Evolutionary conservation across 768 basidiomycete genomes (phyloP).

Genomic region (Hysterangium stoloniferum): DNA sequence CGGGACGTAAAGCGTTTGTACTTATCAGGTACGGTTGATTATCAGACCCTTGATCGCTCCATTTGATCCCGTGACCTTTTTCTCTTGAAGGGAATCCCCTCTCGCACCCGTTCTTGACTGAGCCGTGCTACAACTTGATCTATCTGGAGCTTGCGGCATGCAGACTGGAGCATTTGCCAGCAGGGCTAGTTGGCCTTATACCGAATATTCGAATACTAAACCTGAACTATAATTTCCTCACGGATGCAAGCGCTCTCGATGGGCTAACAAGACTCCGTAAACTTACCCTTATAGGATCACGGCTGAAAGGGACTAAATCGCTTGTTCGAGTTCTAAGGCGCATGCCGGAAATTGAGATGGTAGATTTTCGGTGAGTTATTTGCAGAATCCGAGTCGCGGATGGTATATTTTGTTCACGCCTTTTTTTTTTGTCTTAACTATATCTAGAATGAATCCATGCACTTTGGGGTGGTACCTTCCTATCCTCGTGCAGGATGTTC

Average conservation of each 20-base stretch:
- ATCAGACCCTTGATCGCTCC: not conserved
- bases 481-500: slow-evolving; percentile 61
- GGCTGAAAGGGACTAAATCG: slow-evolving; percentile 66
- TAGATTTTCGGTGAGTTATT: slow-evolving; percentile 75
- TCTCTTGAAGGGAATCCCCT: slow-evolving; percentile 45
- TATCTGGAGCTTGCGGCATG: slow-evolving; percentile 92
- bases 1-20: slow-evolving; percentile 92
- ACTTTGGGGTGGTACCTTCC: slow-evolving; percentile 96
- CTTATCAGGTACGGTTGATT: slow-evolving; percentile 67
- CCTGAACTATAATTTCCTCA: slow-evolving; percentile 93
- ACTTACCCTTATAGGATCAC: slow-evolving; percentile 74
- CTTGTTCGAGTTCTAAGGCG: slow-evolving; percentile 64
- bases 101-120: slow-evolving; percentile 30
- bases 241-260: slow-evolving; percentile 45
- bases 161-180: slow-evolving; percentile 68
- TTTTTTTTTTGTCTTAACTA: not conserved
- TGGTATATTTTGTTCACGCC: no score
- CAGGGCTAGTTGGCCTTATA: slow-evolving; percentile 49
- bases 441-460: slow-evolving; percentile 83
- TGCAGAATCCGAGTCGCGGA: not conserved
- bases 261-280: slow-evolving; percentile 73
- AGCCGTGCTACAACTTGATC: slow-evolving; percentile 80
- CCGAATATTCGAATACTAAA: slow-evolving; percentile 90
- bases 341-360: slow-evolving; percentile 76
- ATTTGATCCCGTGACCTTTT: not conserved